A percentile compares a stretch with the other conserved stretches of the same genome.
phyloP scores from a whole-genome alignment of 805 yeast species.

The Starmera dryadoides region DNA sequence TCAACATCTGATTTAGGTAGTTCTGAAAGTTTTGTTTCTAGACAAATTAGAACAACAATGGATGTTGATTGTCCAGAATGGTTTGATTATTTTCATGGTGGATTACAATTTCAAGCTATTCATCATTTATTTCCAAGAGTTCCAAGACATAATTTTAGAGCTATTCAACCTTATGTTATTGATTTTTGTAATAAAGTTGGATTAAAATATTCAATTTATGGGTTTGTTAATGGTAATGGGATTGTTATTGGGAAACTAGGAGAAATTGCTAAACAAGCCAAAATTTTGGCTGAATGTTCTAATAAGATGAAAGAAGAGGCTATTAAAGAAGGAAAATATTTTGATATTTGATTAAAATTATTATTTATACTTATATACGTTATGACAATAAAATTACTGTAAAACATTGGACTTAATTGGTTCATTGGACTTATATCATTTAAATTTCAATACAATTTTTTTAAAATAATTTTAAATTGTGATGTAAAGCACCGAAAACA shows the following conservation, averaged over 20 bases:
- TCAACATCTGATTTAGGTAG: constrained; percentile 82
- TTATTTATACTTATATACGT: too few relatives aligned
- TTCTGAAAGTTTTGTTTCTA: constrained; percentile 68
- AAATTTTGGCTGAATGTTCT: constrained; percentile 67
- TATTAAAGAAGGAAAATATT: constrained; percentile 16
- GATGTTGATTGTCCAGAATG: constrained; percentile 92
- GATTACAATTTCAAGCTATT: constrained; percentile 84
- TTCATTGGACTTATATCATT: too few relatives aligned
- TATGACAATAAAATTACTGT: too few relatives aligned
- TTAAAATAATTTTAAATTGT: too few relatives aligned
- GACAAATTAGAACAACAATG: constrained; percentile 88
- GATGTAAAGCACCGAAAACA: too few relatives aligned
- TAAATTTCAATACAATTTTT: too few relatives aligned
- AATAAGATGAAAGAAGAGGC: constrained; percentile 53
- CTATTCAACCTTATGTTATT: constrained; percentile 63
- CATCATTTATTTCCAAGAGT: constrained; percentile 86
- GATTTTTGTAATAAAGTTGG: constrained; percentile 75
- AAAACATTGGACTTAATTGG: too few relatives aligned
- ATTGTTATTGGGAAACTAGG: constrained; percentile 62
- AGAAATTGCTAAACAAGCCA: constrained; percentile 75
- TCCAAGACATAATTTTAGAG: constrained; percentile 81
- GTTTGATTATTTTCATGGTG: constrained; percentile 89
- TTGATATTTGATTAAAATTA: constrained; percentile 3
- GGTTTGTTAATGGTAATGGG: constrained; percentile 72
- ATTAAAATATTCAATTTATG: constrained; percentile 74